Conservation (phyloP, 768 basidiomycete genomes). For the Gautieria morchelliformis region DNA sequence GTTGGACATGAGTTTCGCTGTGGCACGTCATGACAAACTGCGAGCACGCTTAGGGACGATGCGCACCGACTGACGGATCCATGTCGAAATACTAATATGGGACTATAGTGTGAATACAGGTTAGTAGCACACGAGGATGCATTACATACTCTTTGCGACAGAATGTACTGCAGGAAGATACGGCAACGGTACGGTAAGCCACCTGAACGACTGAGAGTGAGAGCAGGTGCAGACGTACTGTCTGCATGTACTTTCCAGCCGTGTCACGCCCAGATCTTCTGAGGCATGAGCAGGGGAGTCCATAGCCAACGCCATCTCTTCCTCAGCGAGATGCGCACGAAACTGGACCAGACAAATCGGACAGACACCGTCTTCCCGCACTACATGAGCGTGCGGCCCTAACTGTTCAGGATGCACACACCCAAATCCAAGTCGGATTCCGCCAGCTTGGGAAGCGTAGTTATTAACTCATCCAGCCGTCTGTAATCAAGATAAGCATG, state of each 20-base stretch:
- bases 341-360: constrained; percentile 69
- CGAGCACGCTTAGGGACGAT: background rate
- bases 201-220: background rate
- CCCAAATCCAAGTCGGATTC: constrained; percentile 34
- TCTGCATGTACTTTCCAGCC: constrained; percentile 41
- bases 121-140: constrained; percentile 10
- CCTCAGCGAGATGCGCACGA: constrained; percentile 60
- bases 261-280: constrained; percentile 66
- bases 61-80: constrained; percentile 9
- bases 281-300: constrained; percentile 66
- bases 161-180: constrained; percentile 34
- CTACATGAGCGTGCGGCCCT: constrained; percentile 22
- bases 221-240: constrained; percentile 26
- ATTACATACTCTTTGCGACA: constrained; percentile 61
- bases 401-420: constrained; percentile 1
- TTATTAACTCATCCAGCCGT: constrained; percentile 27
- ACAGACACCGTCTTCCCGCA: constrained; percentile 50
- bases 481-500: constrained; percentile 2
- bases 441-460: constrained; percentile 37
- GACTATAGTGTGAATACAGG: constrained; percentile 33
- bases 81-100: constrained; percentile 9
- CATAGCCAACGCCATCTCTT: constrained; percentile 65
- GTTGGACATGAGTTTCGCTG: constrained; percentile 60
- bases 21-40: constrained; percentile 5
- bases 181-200: background rate